Evolutionary conservation across 257 asterid species (phyloP), one percentile per base, ranked within the genome.

Genomic region (Plantago ovata): DNA sequence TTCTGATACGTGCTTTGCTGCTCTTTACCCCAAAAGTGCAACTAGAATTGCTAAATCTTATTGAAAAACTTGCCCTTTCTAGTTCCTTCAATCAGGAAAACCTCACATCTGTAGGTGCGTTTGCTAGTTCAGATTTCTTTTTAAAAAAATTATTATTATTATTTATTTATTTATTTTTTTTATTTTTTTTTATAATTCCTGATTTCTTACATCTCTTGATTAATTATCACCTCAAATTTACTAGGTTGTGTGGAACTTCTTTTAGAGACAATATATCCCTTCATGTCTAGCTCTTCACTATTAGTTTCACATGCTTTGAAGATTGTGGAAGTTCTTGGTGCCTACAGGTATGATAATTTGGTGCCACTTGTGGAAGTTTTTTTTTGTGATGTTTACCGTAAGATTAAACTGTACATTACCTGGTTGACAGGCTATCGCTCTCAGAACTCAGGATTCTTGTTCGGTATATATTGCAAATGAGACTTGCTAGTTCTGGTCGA

Each of bases 211-310:
- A 57, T 50, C 62, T 60, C 23, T 42, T 51, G 48, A 48, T 21
- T 40, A 52, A 36, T 69, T 68, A 46, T 42, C 66, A 56, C 63
- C 69, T 53, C 43, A 48, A 52, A 69, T 51, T 60, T 69, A 16
- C 60, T 83, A 93, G 99, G 99, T 62, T 93, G 96, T 58, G 87
- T 89, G 79, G 97, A 93, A 73, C 96, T 93, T 81, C 83, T 93
- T 53, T 83, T 93, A 82, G 97, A 93, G 83, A 86, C 72, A 67
- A 76, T 93, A 69, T 73, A 76, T 72, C 99, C 99, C 67, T 89
- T 93, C 81, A 78, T 93, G 69, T 81, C 84, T 9, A 82, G 95
- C 62, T 74, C 95, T 57, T 82, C 95, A 4, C 89, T 83, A 1
- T 63, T 89, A 75, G 95, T 86, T 69, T 76, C 92, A 65, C 86